Evolutionary conservation across 768 basidiomycete species (phyloP).

Genomic region (Mycena filopes): DNA sequence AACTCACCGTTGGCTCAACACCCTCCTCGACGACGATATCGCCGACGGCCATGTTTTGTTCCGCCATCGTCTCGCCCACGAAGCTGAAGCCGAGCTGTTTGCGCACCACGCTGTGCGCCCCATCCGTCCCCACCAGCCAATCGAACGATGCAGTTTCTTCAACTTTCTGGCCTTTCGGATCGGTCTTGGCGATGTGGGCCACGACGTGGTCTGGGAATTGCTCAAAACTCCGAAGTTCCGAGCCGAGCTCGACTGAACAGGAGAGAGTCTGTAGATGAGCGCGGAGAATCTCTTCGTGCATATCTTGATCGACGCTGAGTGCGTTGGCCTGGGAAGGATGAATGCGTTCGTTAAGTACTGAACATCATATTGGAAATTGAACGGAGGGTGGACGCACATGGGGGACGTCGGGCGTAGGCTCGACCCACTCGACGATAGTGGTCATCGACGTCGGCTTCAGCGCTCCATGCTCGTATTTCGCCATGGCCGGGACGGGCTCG

Average conservation of each 20-base stretch:
- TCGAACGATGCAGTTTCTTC: conserved; percentile 41
- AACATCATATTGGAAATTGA: too few species aligned
- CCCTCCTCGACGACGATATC: conserved; percentile 50
- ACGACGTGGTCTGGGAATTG: conserved; percentile 45
- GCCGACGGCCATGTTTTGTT: conserved; percentile 42
- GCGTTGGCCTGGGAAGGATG: conserved; percentile 30
- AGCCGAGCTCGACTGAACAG: conserved; percentile 46
- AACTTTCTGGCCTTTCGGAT: conserved; percentile 33
- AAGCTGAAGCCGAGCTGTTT: conserved; percentile 54
- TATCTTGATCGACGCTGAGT: conserved; percentile 37
- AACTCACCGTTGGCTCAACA: conserved; percentile 41
- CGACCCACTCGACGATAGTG: conserved; percentile 2
- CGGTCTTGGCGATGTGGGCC: conserved; percentile 38
- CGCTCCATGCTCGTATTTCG: conserved; percentile 30
- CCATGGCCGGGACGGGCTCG: conserved; percentile 1
- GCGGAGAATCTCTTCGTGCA: conserved; percentile 46
- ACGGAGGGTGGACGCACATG: conserved; percentile 26
- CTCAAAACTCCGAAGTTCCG: conserved; percentile 47
- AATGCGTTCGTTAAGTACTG: too few species aligned
- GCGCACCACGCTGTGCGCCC: conserved; percentile 50
- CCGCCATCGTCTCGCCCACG: conserved; percentile 48
- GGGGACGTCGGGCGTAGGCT: conserved; percentile 35
- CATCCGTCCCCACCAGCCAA: conserved; percentile 55
- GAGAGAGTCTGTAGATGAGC: conserved; percentile 39
- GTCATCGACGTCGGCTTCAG: conserved; percentile 3